Evolutionary conservation across 305 asterid species (phyloP).

Genomic region (Petunia hybrid): DNA sequence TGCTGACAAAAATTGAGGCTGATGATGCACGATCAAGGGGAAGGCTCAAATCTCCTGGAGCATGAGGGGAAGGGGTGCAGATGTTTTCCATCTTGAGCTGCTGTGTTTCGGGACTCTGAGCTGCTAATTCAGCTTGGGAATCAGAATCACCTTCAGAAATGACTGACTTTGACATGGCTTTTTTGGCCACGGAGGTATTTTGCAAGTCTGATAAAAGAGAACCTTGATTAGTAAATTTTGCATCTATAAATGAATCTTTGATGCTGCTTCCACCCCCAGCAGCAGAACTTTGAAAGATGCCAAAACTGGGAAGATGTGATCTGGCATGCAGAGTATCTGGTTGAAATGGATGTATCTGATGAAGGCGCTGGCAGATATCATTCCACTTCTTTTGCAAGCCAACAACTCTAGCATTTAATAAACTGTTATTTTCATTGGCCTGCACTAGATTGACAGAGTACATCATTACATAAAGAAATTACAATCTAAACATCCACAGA

Average conservation of each 20-base stretch:
- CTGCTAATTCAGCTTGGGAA: slow-evolving; percentile 47
- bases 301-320: slow-evolving; percentile 44
- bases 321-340: slow-evolving; percentile 45
- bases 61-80: slow-evolving; percentile 33
- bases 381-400: slow-evolving; percentile 81
- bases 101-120: slow-evolving; percentile 37
- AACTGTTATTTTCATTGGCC: slow-evolving; percentile 67
- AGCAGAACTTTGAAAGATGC: slow-evolving; percentile 41
- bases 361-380: slow-evolving; percentile 84
- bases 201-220: slow-evolving; percentile 47
- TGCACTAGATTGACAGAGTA: slow-evolving; percentile 81
- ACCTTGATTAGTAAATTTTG: slow-evolving; percentile 42
- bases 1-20: slow-evolving; percentile 60
- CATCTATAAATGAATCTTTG: slow-evolving; percentile 40
- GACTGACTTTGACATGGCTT: slow-evolving; percentile 38
- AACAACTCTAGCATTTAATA: slow-evolving; percentile 60
- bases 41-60: slow-evolving; percentile 37
- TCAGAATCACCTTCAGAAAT: slow-evolving; percentile 35
- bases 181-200: slow-evolving; percentile 39
- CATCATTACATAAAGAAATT: slow-evolving; percentile 47
- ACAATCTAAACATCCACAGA: slow-evolving; percentile 33
- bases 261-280: slow-evolving; percentile 42
- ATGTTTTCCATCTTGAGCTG: slow-evolving; percentile 39
- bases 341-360: slow-evolving; percentile 51
- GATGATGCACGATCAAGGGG: slow-evolving; percentile 41